A percentile compares a stretch with the other conserved stretches of the same genome.
These are phyloP conservation scores for Chaetomium fimeti DNA, from an alignment of 495 filamentous ascomycete genomes.

Conservation along the genomic window DNA sequence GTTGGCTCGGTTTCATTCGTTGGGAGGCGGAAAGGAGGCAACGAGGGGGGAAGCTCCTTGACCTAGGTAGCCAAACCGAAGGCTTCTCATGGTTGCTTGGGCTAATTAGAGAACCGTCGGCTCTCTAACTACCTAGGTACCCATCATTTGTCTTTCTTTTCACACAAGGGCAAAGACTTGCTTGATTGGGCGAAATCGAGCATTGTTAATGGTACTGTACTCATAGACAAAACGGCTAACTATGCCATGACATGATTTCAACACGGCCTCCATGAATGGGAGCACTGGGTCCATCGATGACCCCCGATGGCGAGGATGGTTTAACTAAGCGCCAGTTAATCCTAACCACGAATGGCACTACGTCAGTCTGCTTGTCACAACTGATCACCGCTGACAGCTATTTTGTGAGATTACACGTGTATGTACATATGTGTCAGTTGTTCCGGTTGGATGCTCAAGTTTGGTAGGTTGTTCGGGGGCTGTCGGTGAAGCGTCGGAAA, in stretches of 20 bases:
- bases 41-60: neutral
- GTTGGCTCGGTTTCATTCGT: neutral
- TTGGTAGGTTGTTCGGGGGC: neutral
- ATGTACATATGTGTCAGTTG: neutral
- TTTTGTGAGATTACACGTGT: neutral
- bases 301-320: neutral
- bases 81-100: neutral
- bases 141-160: neutral
- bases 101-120: neutral
- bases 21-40: neutral
- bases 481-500: no score
- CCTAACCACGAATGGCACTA: neutral
- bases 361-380: neutral
- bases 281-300: neutral
- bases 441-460: neutral
- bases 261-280: neutral
- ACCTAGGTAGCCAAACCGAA: neutral
- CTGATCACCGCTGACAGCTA: neutral
- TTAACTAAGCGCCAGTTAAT: neutral
- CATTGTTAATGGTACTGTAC: constrained; percentile 3
- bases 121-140: neutral
- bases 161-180: neutral
- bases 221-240: constrained; percentile 1
- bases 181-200: neutral
- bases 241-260: constrained; percentile 1